Evolutionary conservation across 805 yeast species (phyloP), one percentile per base, ranked within the genome.

Genomic region (Wickerhamomyces xylosicus): DNA sequence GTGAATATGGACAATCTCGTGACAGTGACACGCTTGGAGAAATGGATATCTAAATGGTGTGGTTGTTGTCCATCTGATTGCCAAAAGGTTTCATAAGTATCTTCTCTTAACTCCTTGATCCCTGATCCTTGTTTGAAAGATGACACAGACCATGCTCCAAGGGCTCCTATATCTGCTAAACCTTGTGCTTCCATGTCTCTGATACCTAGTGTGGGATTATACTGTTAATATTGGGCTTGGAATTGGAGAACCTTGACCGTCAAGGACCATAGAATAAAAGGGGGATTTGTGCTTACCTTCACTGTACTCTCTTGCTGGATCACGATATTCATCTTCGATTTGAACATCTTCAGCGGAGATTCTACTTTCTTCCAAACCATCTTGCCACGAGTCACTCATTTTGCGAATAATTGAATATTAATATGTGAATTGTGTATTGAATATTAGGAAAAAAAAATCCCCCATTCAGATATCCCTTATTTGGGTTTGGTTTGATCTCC

Each of bases 11-110:
- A 76, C 1, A 92, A 59, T 38, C 84, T 58, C 37, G 79, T 75
- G 3, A 92, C 61, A 17, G 76, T 66, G 4, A 87, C 94, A 37
- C 75, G 69, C 51, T 83, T 87, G 22, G 87, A 69, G 57, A 92
- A 92, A 51, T 77, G 87, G 2, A 86, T 72, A 35, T 83, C 83
- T 5, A 92, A 64, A 20, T 63, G 66, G 60, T 92, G 99, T 0
- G 97, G 98, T 49, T 81, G 85, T 11, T 72, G 68, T 0, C 97
- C 98, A 54, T 92, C 98, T 34, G 94, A 81, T 58, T 92, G 98
- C 99, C 99, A 92, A 56, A 68, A 90, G 1, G 77, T 62, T 21
- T 70, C 67, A 0, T 90, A 83, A 4, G 77, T 68, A 48, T 81
- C 87, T 37, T 84, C 85, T 22, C 92, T 63, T 6, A 90, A 64